Base-by-base conservation (phyloP, 2,329 filamentous ascomycete species). In the Metarhizium robertsii region DNA sequence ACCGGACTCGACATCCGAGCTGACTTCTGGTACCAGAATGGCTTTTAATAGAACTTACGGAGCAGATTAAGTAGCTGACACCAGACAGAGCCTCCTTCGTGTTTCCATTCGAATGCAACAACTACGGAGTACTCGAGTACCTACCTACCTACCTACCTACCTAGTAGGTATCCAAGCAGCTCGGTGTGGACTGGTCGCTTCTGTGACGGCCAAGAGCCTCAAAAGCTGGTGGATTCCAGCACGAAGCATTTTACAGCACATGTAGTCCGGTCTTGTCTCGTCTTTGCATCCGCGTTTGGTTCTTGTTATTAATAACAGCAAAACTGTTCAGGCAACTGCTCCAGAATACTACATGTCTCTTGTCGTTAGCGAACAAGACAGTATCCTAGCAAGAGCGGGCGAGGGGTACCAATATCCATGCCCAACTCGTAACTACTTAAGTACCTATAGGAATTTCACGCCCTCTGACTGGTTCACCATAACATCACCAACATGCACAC, bases 401-500 rank as follows among this genome's bases (percentile, higher is more conserved):
- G 45, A 48, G 45, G 45, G 45, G 45, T 48, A 48, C 25, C 6
- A 20, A 45, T 42, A 32, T 40, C 11, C 20, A 30, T 20, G 40
- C 45, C 53, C 10, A 29, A 50, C 38, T 50, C 48, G 34, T 36
- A 45, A 55, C n/a, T 25, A 25, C 25, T 25, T 25, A 25, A 25
- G 25, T 25, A 25, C 25, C 4, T 25, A 7, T 30, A 6, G 20
- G 10, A 30, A 29, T 11, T 30, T 48, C 45, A 48, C 45, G 45
- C 45, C 45, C 45, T 48, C 25, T 30, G n/a, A 11, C 18, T 6
- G 14, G 7, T 29, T 6, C 14, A 20, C 45, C n/a, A 6, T 13
- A 20, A 20, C 14, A 20, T 18, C 48, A 43, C 50, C 10, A 53
- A 55, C 54, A 51, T 58, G 25, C 50, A 42, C 45, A 8, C 50